Percentiles rank a stretch among this genome's conserved stretches.
Evolutionary conservation across 179 eudicot species (phyloP).

Genomic region (Camellia oleifera): DNA sequence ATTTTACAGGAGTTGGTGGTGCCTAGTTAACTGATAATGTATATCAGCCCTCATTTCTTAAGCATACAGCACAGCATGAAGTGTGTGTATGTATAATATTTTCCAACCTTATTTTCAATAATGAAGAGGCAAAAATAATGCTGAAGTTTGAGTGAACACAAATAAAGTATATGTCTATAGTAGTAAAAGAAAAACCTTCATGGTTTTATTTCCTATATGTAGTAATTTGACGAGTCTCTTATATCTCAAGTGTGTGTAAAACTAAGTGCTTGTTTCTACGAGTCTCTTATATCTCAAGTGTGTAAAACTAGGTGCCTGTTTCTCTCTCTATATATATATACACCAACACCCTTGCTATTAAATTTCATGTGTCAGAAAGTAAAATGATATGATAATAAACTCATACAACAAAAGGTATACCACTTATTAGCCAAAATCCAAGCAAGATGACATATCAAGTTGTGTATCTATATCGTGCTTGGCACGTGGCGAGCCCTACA

Average conservation of each 20-base stretch:
- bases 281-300: no score
- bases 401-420: not conserved
- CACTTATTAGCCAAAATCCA: not conserved
- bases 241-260: not conserved
- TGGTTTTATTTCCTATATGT: not conserved
- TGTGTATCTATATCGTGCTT: no score
- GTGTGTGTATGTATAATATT: not conserved
- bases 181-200: not conserved
- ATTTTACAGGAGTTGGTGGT: not conserved
- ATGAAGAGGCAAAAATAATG: not conserved
- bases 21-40: not conserved
- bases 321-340: no score
- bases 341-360: not conserved
- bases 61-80: not conserved
- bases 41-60: slow-evolving; percentile 5
- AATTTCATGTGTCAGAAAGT: not conserved
- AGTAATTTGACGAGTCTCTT: not conserved
- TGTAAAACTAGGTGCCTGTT: no score
- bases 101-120: not conserved
- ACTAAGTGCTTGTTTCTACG: no score
- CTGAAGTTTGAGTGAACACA: not conserved
- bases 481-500: no score
- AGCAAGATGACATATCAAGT: not conserved
- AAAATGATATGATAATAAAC: not conserved
- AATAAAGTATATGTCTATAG: not conserved